Base-by-base conservation (phyloP, 495 filamentous ascomycete species). In the Melanomma pulvis-pyrius region DNA sequence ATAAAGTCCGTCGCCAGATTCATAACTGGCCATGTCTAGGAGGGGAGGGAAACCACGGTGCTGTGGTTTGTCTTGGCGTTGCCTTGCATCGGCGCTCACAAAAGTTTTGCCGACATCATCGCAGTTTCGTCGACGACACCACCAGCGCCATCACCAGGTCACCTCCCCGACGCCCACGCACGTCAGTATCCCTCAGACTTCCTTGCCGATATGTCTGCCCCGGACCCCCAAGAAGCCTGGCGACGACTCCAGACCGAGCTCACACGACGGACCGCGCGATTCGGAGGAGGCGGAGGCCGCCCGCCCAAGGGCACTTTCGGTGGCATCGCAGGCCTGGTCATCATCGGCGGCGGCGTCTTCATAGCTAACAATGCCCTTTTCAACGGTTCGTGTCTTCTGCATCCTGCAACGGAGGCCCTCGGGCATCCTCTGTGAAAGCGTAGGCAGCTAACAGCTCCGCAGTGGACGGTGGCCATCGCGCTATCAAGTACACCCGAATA, bases 391-490 rank as follows among this genome's bases (percentile, higher is more conserved):
- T 46, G 30, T 9, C 2, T 19, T 28, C 28, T n/a, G 2, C 1
- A 6, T 28, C n/a, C 1, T 32, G 28, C 21, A 36, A n/a, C 13
- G 39, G 39, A 17, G 17, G 39, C 5, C 39, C n/a, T 15, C 12
- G 13, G 39, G 39, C 39, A 11, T 44, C 39, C 13, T 15, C 39
- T 3, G n/a, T 2, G 39, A 44, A 2, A 2, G 39, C 8, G 39
- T 3, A 44, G 39, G 39, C 13, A 32, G n/a, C 30, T 30, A 21
- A 21, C 51, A 30, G 6, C 30, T 2, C 24, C 57, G 57, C 57
- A 91, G 94, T 98, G 68, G 94, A 98, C 75, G 94, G 94, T 88
- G 94, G 94, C 81, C 94, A 98, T 82, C 88, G 94, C 76, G 94
- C 94, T 54, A 98, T 98, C 82, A 98, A 98, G 77, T 98, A 98